Conservation (phyloP, 2,329 filamentous ascomycete genomes). For the Fusarium sp. region DNA sequence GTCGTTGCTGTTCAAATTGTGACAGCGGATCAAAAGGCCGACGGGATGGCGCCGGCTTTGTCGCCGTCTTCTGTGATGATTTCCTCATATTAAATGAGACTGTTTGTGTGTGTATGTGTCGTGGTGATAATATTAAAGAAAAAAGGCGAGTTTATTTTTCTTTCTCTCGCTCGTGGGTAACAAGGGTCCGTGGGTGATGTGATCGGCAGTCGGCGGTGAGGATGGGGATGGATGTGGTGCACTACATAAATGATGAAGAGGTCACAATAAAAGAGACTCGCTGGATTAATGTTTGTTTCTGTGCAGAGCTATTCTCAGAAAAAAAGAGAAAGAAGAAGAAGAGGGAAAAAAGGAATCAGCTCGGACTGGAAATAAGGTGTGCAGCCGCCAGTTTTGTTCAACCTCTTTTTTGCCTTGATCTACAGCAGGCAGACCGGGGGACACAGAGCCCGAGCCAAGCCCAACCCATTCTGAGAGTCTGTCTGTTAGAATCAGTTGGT, state of each 20-base stretch:
- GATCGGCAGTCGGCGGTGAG: slow-evolving; percentile 35
- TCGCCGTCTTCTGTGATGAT: slow-evolving; percentile 36
- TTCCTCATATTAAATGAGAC: slow-evolving; percentile 32
- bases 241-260: slow-evolving; percentile 32
- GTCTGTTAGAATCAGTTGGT: slow-evolving; percentile 24
- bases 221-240: slow-evolving; percentile 21
- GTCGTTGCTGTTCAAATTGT: slow-evolving; percentile 39
- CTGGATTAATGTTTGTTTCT: slow-evolving; percentile 6
- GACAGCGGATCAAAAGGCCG: slow-evolving; percentile 37
- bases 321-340: slow-evolving; percentile 14
- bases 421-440: slow-evolving; percentile 21
- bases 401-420: slow-evolving; percentile 19
- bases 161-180: slow-evolving; percentile 26
- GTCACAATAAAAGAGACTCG: slow-evolving; percentile 15
- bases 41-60: slow-evolving; percentile 17
- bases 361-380: slow-evolving; percentile 11
- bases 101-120: slow-evolving; percentile 10
- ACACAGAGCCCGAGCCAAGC: slow-evolving; percentile 39
- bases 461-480: slow-evolving; percentile 42
- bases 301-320: slow-evolving; percentile 19
- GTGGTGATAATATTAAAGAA: slow-evolving; percentile 17
- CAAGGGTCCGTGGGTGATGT: slow-evolving; percentile 13
- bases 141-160: slow-evolving; percentile 12
- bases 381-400: slow-evolving; percentile 25
- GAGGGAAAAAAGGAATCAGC: slow-evolving; percentile 17